Conservation (phyloP, 2,329 filamentous ascomycete genomes). For the Colletotrichum camelliae region DNA sequence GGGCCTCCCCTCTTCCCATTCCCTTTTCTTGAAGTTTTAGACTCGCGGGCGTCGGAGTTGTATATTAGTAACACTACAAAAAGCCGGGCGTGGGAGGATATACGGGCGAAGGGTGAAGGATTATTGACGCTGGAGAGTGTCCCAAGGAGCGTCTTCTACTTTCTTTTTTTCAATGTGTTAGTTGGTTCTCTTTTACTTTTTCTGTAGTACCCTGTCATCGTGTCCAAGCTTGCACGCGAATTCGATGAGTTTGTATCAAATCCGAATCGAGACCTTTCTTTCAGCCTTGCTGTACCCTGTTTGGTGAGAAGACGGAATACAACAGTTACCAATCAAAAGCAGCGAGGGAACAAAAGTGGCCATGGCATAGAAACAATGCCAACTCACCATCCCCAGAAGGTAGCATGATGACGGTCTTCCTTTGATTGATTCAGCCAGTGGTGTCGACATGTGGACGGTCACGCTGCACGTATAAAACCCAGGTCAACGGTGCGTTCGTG, state of each 20-base stretch:
- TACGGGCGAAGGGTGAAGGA: neutral
- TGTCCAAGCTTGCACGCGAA: neutral
- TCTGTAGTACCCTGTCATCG: neutral
- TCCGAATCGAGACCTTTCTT: neutral
- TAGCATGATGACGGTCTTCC: neutral
- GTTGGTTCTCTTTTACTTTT: neutral
- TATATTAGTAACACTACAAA: constrained; percentile 13
- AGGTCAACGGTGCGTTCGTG: neutral
- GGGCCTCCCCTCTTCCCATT: neutral
- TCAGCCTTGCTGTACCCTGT: neutral
- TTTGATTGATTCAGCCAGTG: neutral
- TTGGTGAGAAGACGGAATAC: neutral
- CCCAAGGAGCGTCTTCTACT: neutral
- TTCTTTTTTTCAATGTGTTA: neutral
- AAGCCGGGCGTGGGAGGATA: neutral
- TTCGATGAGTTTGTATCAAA: neutral
- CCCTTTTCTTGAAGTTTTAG: neutral
- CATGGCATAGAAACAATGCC: neutral
- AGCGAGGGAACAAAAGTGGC: neutral
- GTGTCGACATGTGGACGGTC: neutral
- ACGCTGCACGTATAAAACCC: neutral
- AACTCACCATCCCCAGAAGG: neutral
- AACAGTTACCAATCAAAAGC: neutral
- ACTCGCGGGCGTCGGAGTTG: constrained; percentile 13
- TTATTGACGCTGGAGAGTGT: neutral